phyloP scores from a whole-genome alignment of 169 alveolate species.

The Plasmodium vivax region DNA sequence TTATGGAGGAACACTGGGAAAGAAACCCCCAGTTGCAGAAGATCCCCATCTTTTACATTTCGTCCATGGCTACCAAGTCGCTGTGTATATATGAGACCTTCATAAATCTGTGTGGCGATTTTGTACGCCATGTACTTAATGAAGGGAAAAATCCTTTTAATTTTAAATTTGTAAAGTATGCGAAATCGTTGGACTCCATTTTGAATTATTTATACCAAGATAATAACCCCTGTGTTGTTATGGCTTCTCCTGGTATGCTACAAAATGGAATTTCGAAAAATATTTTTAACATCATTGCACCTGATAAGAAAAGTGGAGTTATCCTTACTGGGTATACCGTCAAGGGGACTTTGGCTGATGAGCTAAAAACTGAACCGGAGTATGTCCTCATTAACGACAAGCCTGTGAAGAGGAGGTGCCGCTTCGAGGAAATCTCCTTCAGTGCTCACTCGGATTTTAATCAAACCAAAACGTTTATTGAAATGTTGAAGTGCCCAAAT shows the following conservation, averaged over 20 bases:
- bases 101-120: slow-evolving; percentile 95
- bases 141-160: slow-evolving; percentile 94
- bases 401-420: slow-evolving; percentile 88
- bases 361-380: slow-evolving; percentile 93
- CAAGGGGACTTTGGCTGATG: slow-evolving; percentile 97
- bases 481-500: slow-evolving; percentile 92
- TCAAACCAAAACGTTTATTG: slow-evolving; percentile 95
- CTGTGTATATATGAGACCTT: slow-evolving; percentile 95
- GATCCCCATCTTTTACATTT: slow-evolving; percentile 95
- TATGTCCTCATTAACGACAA: slow-evolving; percentile 87
- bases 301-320: slow-evolving; percentile 94
- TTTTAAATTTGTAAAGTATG: slow-evolving; percentile 90
- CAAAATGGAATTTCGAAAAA: slow-evolving; percentile 97
- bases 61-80: slow-evolving; percentile 95
- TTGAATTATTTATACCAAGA: slow-evolving; percentile 77
- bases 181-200: slow-evolving; percentile 83
- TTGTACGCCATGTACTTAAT: slow-evolving; percentile 88
- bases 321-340: slow-evolving; percentile 98
- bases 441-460: slow-evolving; percentile 96
- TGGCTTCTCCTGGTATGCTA: slow-evolving; percentile 99
- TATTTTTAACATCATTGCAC: slow-evolving; percentile 96
- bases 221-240: slow-evolving; percentile 94
- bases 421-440: slow-evolving; percentile 94
- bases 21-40: slow-evolving; percentile 90
- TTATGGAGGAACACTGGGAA: slow-evolving; percentile 97